These are phyloP conservation scores for Fusarium sp. DNA, from an alignment of 2,329 filamentous ascomycete species.

Conservation along the genomic window DNA sequence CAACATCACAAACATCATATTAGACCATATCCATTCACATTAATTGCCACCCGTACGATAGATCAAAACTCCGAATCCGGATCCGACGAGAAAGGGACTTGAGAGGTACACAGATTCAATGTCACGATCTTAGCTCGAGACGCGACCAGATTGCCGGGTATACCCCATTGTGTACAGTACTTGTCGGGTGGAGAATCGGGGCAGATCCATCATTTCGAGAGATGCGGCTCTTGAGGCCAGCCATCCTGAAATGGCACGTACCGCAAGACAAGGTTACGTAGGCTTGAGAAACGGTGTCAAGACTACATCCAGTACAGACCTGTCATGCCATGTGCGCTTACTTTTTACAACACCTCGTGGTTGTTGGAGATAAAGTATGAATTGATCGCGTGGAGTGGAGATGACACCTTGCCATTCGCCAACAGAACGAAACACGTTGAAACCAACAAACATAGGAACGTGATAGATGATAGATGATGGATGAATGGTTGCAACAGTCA, in stretches of 20 bases:
- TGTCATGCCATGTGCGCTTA: conserved; percentile 2
- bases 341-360: background rate
- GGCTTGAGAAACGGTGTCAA: conserved; percentile 16
- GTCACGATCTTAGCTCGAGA: conserved; percentile 48
- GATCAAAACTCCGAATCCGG: conserved; percentile 22
- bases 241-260: conserved; percentile 32
- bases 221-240: conserved; percentile 46
- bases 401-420: conserved; percentile 7
- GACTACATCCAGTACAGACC: conserved; percentile 2
- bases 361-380: conserved; percentile 9
- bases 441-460: background rate
- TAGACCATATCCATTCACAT: background rate
- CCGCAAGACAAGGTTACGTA: conserved; percentile 20
- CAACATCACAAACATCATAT: background rate
- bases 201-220: conserved; percentile 42
- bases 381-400: conserved; percentile 17
- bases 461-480: background rate
- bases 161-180: conserved; percentile 45
- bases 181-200: conserved; percentile 44
- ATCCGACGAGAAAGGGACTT: conserved; percentile 43
- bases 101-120: conserved; percentile 43
- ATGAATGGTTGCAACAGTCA: background rate
- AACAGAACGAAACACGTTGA: background rate
- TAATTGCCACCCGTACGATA: conserved; percentile 18
- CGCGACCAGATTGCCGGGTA: conserved; percentile 45